These are phyloP conservation scores for Eimeria sp. DNA, from an alignment of 169 alveolate species.

Conservation along the genomic window DNA sequence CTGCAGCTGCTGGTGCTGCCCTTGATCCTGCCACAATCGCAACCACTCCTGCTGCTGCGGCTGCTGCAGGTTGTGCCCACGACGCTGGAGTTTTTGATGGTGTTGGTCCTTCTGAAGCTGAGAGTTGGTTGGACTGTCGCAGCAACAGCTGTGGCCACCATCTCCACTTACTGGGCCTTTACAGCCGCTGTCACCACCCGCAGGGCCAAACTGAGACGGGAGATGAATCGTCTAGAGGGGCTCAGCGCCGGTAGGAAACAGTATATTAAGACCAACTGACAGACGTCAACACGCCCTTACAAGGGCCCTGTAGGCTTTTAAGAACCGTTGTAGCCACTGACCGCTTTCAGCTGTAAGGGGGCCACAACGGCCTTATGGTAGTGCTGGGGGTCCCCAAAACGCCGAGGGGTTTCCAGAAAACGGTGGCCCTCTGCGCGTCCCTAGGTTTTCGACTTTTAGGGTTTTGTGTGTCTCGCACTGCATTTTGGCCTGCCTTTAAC, in stretches of 20 bases:
- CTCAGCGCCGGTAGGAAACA: constrained; percentile 79
- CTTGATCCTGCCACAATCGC: neutral
- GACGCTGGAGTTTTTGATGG: constrained; percentile 85
- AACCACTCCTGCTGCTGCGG: constrained; percentile 42
- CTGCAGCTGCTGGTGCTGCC: neutral
- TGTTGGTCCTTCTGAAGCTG: constrained; percentile 77
- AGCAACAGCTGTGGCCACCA: constrained; percentile 84
- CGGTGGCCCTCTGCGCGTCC: neutral
- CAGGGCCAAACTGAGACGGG: constrained; percentile 84
- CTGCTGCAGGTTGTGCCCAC: constrained; percentile 87
- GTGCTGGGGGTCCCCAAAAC: neutral
- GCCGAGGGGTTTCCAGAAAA: neutral
- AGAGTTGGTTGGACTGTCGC: constrained; percentile 88
- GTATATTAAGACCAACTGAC: neutral
- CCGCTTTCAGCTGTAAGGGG: neutral
- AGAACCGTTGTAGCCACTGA: neutral
- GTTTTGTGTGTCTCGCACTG: neutral
- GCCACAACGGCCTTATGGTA: neutral
- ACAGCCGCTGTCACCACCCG: constrained; percentile 85
- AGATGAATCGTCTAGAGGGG: constrained; percentile 86
- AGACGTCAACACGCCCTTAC: neutral
- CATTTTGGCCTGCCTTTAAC: neutral
- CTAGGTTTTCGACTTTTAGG: neutral
- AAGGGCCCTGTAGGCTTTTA: neutral
- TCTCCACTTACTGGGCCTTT: constrained; percentile 86